These are phyloP conservation scores for Gymnopilus dilepis DNA, from an alignment of 768 basidiomycete species.

Conservation along the genomic window DNA sequence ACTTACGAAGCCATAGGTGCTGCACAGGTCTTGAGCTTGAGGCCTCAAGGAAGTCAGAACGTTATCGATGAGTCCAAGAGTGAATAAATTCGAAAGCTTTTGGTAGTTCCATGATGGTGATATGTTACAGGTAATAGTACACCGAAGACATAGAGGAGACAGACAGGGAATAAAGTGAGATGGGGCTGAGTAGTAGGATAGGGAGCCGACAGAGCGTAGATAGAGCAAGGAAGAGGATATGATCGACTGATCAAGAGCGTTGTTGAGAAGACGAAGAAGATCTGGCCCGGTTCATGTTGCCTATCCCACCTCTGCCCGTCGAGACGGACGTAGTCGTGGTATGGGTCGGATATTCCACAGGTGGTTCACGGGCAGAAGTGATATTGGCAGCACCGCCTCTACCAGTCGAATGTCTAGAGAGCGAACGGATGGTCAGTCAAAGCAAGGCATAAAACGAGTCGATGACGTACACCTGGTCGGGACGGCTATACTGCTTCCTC, in stretches of 20 bases:
- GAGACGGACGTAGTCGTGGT: conserved; percentile 35
- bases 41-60: too few species aligned
- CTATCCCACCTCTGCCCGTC: conserved; percentile 64
- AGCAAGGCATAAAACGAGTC: neutral
- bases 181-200: too few species aligned
- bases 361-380: conserved; percentile 41
- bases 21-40: too few species aligned
- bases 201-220: too few species aligned
- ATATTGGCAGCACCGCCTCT: conserved; percentile 74
- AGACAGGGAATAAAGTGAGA: too few species aligned
- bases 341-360: conserved; percentile 36
- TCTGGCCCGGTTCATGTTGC: conserved; percentile 49
- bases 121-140: too few species aligned
- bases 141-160: too few species aligned
- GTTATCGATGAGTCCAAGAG: too few species aligned
- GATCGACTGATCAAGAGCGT: neutral
- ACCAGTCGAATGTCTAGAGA: conserved; percentile 63
- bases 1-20: too few species aligned
- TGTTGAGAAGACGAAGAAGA: neutral
- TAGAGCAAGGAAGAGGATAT: too few species aligned
- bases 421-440: neutral
- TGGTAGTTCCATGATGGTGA: too few species aligned
- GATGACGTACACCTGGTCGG: conserved; percentile 46
- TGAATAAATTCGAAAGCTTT: too few species aligned
- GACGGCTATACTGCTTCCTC: conserved; percentile 26